A percentile compares a stretch with the other conserved stretches of the same genome.
These are phyloP conservation scores for Magnolia changhungtana DNA, from an alignment of 164 flowering plant genomes.

Conservation along the genomic window DNA sequence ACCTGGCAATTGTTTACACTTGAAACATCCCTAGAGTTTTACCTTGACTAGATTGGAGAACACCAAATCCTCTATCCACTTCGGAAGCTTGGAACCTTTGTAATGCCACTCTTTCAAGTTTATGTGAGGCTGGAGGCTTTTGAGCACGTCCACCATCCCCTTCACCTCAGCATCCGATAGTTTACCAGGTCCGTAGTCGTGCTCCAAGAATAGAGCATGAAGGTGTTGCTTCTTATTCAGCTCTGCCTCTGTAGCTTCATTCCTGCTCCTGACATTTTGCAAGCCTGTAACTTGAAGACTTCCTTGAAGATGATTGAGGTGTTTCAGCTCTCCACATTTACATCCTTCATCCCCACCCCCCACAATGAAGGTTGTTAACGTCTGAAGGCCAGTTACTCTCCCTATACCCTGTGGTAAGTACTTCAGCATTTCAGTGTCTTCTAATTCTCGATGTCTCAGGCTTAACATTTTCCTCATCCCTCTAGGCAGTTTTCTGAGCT, in stretches of 20 bases:
- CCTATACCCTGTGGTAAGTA: not conserved
- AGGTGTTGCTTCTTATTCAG: not conserved
- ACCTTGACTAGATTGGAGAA: not conserved
- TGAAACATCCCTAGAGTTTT: not conserved
- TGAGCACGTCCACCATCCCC: not conserved
- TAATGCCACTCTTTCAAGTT: not conserved
- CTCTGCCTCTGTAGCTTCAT: not conserved
- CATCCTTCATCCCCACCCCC: not conserved
- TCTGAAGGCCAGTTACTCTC: not conserved
- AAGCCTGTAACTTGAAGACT: not conserved
- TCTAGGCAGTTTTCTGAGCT: not conserved
- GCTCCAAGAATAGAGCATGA: not conserved
- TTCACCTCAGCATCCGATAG: not conserved
- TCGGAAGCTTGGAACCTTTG: not conserved
- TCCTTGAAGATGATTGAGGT: not conserved
- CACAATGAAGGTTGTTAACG: not conserved
- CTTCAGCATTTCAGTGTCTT: not conserved
- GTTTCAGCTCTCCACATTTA: not conserved
- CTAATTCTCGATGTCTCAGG: not conserved
- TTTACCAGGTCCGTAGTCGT: not conserved
- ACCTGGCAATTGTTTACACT: not conserved
- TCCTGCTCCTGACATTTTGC: not conserved
- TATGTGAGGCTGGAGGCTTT: slow-evolving; percentile 1
- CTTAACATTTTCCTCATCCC: not conserved
- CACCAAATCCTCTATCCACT: not conserved